phyloP scores from a whole-genome alignment of 257 asterid genomes.

The Thymus quinquecostatus region DNA sequence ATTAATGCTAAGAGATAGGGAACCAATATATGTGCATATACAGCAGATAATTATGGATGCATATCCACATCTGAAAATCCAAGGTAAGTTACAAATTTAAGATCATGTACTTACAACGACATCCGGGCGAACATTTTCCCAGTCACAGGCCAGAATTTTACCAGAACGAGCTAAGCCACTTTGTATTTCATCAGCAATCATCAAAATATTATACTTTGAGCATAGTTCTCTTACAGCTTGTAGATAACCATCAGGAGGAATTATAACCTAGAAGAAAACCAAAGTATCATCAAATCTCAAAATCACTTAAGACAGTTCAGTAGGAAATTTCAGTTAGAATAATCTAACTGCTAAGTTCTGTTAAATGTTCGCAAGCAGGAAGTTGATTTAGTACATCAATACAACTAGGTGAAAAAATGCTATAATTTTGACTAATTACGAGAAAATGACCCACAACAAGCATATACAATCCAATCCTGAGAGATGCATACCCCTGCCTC shows the following conservation, averaged over 20 bases:
- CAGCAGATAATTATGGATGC: neutral
- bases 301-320: constrained; percentile 4
- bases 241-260: constrained; percentile 94
- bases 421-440: neutral
- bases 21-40: neutral
- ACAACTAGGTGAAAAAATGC: neutral
- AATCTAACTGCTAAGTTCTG: neutral
- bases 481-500: constrained; percentile 94
- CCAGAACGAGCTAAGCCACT: constrained; percentile 98
- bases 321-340: constrained; percentile 7
- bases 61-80: neutral
- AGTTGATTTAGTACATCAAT: neutral
- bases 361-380: too few relatives aligned
- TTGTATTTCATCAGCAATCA: constrained; percentile 99
- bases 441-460: neutral
- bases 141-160: constrained; percentile 83
- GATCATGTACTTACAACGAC: constrained; percentile 61
- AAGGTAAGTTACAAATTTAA: constrained; percentile 3
- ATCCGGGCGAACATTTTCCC: constrained; percentile 94
- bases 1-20: neutral
- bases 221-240: constrained; percentile 84
- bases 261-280: constrained; percentile 60
- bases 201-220: constrained; percentile 74
- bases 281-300: constrained; percentile 25
- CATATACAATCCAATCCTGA: constrained; percentile 21